These are phyloP conservation scores for Xylariaceae sp. DNA, from an alignment of 2,329 filamentous ascomycete genomes.

Conservation along the genomic window DNA sequence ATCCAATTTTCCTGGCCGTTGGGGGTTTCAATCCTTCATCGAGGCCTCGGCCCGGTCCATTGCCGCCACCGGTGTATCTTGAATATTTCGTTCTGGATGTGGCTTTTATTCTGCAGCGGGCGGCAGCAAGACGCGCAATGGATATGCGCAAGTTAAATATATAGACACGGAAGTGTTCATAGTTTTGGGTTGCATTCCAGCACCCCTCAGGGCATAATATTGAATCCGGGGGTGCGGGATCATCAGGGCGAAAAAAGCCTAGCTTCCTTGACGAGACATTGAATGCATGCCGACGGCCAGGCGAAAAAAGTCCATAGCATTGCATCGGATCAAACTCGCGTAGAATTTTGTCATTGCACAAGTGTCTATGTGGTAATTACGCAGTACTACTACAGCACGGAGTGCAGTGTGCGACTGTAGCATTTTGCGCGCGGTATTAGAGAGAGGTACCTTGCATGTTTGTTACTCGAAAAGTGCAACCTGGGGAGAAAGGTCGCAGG, in stretches of 20 bases:
- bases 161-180: background rate
- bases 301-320: too few species aligned
- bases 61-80: background rate
- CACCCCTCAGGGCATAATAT: background rate
- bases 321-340: too few species aligned
- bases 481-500: background rate
- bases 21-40: background rate
- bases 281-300: background rate
- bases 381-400: too few species aligned
- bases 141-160: background rate
- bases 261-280: background rate
- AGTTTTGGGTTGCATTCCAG: constrained; percentile 6
- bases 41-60: background rate
- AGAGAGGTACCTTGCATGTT: background rate
- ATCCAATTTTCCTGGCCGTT: background rate
- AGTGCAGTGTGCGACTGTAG: background rate
- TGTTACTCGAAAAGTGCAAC: background rate
- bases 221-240: background rate
- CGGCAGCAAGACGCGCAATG: background rate
- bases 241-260: background rate
- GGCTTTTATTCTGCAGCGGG: too few species aligned
- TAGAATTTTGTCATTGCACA: too few species aligned
- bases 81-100: background rate
- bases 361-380: too few species aligned
- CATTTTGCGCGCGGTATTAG: background rate